Evolutionary conservation across 805 yeast genomes (phyloP).

Genomic region (Saturnispora diversa): DNA sequence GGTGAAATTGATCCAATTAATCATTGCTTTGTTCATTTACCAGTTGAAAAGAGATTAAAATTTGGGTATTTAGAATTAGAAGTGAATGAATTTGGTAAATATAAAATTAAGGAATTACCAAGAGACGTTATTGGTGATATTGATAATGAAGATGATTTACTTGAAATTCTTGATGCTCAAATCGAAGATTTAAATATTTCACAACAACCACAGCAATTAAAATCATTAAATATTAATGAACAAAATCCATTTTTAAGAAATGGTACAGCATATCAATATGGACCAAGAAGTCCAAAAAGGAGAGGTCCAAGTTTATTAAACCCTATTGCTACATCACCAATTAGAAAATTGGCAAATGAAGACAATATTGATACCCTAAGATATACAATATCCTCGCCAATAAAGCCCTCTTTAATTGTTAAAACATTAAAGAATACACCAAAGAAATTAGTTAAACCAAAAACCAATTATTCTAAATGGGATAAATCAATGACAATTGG

Average conservation of each 20-base stretch:
- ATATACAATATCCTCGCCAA: conserved; percentile 4
- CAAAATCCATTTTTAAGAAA: background rate
- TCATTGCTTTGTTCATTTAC: conserved; percentile 8
- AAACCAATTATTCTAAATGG: conserved; percentile 22
- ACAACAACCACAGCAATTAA: background rate
- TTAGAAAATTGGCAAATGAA: background rate
- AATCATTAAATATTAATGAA: no score
- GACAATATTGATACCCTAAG: no score
- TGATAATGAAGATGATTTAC: conserved; percentile 8
- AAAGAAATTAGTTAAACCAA: conserved; percentile 9
- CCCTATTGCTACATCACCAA: conserved; percentile 1
- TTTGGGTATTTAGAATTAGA: conserved; percentile 16
- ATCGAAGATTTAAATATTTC: conserved; percentile 20
- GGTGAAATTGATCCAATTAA: conserved; percentile 12
- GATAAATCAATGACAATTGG: conserved; percentile 33
- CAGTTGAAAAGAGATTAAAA: conserved; percentile 6
- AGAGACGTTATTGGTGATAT: background rate
- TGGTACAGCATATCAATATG: background rate
- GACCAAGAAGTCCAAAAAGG: background rate
- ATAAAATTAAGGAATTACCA: background rate
- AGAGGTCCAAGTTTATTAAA: background rate
- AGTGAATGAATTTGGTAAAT: conserved; percentile 10
- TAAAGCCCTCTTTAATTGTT: conserved; percentile 4
- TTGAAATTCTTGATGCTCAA: conserved; percentile 16
- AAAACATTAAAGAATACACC: conserved; percentile 4